Base-by-base conservation (phyloP, 345 rosid genomes). In the Camelina hispida region DNA sequence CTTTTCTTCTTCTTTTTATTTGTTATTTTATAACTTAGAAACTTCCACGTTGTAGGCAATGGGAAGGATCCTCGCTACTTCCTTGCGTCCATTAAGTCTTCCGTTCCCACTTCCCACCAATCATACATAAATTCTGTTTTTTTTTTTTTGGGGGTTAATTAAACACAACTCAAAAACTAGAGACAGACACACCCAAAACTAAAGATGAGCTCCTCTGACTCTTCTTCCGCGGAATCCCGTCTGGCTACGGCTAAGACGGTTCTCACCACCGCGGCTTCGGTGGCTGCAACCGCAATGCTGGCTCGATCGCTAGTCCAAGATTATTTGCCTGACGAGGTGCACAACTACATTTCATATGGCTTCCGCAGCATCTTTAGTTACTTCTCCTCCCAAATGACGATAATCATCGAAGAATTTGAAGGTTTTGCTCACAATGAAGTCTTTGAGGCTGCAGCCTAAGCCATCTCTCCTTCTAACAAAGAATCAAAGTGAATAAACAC, bases 221-320 rank as follows among this genome's bases (percentile, higher is more conserved):
- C 79, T 68, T 76, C 69, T 43, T 64, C 66, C n/a, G 34, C 81
- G 4, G 81, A 75, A 35, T 28, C 77, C 22, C 83, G 63, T 18
- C 74, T 84, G 42, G 81, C 82, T 34, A 72, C 81, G 17, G 88
- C 81, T 43, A 82, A 81, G 77, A 79, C 79, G 9, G 74, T 85
- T n/a, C 51, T 88, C 22, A 81, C 93, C 43, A 73, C 90, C 0
- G 88, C 84, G 0, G 88, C 91, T 47, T 88, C 93, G 1, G 82
- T 83, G 32, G 88, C 91, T 4, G 89, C 83, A 42, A 76, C 91
- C 15, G 79, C 62, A 10, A 71, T 88, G 89, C 71, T 88, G 10
- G 81, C 80, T 61, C 86, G 84, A 9, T 82, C 93, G 0, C 38
- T 85, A 8, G 79, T 79, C 67, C 43, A 77, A 35, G 85, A 84